These are phyloP conservation scores for Acidomyces sp. DNA, from an alignment of 495 filamentous ascomycete species.

Conservation along the genomic window DNA sequence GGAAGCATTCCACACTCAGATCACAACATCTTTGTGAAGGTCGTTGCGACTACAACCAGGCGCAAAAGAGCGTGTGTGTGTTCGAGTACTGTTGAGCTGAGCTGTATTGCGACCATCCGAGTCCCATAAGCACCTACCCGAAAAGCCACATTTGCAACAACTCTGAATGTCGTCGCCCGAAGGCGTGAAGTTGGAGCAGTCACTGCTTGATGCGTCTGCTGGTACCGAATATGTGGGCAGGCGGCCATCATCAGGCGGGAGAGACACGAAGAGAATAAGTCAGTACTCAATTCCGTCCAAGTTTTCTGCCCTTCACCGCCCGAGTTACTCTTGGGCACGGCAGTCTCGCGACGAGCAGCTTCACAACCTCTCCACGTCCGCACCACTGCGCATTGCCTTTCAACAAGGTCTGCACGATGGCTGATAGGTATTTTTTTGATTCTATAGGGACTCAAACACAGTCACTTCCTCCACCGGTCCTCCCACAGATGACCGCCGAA, in stretches of 20 bases:
- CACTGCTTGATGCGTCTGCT: slow-evolving; percentile 12
- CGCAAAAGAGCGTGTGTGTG: neutral
- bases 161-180: slow-evolving; percentile 9
- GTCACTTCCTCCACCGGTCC: slow-evolving; percentile 78
- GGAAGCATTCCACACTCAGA: no score
- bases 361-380: slow-evolving; percentile 3
- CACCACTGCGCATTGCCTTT: slow-evolving; percentile 8
- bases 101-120: no score
- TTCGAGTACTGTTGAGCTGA: slow-evolving; percentile 1
- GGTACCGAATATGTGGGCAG: slow-evolving; percentile 11
- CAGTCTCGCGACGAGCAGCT: slow-evolving; percentile 13
- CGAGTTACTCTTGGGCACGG: neutral
- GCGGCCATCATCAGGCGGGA: slow-evolving; percentile 17
- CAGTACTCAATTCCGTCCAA: slow-evolving; percentile 11
- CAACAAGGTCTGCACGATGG: slow-evolving; percentile 18
- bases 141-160: neutral
- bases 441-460: slow-evolving; percentile 46
- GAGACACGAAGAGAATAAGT: slow-evolving; percentile 28
- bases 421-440: slow-evolving; percentile 1
- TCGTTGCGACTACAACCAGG: neutral
- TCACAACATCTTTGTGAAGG: neutral
- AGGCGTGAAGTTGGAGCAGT: slow-evolving; percentile 8
- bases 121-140: neutral
- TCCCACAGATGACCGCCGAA: slow-evolving; percentile 84
- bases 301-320: neutral